Percentiles rank a stretch among this genome's conserved stretches.
phyloP scores from a whole-genome alignment of 192 early-diverging fungal genomes.

The Coemansia sp. region DNA sequence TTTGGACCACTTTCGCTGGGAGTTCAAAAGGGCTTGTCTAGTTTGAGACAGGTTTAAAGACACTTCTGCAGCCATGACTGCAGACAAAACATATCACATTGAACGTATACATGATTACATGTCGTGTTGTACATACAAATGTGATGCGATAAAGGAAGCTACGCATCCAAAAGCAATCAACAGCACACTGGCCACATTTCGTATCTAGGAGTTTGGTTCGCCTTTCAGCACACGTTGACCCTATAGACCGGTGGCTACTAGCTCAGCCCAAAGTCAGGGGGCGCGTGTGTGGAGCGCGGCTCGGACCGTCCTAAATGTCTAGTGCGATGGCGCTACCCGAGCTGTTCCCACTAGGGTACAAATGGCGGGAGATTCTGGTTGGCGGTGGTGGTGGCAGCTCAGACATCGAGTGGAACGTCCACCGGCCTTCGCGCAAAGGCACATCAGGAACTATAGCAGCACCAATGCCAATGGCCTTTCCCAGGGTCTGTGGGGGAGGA shows the following conservation, averaged over 20 bases:
- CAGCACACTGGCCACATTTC: neutral
- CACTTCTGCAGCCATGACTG: too few relatives aligned
- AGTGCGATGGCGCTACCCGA: slow-evolving; percentile 35
- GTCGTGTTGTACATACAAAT: neutral
- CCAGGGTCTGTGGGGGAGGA: slow-evolving; percentile 8
- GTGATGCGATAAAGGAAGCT: neutral
- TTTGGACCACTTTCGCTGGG: neutral
- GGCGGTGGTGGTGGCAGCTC: slow-evolving; percentile 35
- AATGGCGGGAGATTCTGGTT: slow-evolving; percentile 16
- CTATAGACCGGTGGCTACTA: too few relatives aligned
- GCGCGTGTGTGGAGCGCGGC: neutral
- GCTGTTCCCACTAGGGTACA: slow-evolving; percentile 42
- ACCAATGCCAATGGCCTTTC: neutral
- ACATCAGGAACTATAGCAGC: slow-evolving; percentile 4
- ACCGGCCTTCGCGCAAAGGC: slow-evolving; percentile 47
- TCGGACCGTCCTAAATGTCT: slow-evolving; percentile 10
- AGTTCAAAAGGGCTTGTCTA: neutral
- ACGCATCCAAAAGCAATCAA: neutral
- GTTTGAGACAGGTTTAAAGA: neutral
- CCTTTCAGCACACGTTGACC: neutral
- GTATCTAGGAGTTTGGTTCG: neutral
- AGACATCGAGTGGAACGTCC: slow-evolving; percentile 42
- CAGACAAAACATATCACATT: too few relatives aligned
- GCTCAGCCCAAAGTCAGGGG: neutral
- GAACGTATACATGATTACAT: neutral